Evolutionary conservation across 306 rosid species (phyloP).

Genomic region (Datisca glomerata): DNA sequence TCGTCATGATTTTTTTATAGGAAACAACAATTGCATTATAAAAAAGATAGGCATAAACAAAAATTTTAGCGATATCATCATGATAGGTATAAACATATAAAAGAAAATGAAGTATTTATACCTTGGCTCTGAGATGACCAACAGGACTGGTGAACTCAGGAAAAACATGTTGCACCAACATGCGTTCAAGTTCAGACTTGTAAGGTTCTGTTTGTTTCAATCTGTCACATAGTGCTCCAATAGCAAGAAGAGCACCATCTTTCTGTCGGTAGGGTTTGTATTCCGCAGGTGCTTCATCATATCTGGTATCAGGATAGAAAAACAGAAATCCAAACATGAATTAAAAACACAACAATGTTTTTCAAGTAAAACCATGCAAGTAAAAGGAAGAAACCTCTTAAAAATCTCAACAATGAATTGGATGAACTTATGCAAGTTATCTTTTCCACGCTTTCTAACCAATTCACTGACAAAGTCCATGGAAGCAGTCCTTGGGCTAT

Average conservation of each 20-base stretch:
- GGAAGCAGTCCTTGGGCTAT: slow-evolving; percentile 95
- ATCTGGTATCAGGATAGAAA: slow-evolving; percentile 28
- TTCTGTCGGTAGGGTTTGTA: slow-evolving; percentile 82
- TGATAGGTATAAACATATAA: slow-evolving; percentile 10
- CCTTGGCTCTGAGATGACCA: slow-evolving; percentile 99
- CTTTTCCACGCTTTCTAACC: slow-evolving; percentile 91
- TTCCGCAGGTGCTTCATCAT: slow-evolving; percentile 66
- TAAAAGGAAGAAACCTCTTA: slow-evolving; percentile 46
- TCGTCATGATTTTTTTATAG: too few species aligned
- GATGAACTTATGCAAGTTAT: slow-evolving; percentile 82
- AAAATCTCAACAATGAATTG: slow-evolving; percentile 74
- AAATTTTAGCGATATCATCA: neutral
- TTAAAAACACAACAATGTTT: too few species aligned
- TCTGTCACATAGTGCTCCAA: slow-evolving; percentile 95
- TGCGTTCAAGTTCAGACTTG: slow-evolving; percentile 87
- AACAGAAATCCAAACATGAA: too few species aligned
- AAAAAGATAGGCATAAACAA: too few species aligned
- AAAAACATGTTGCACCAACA: slow-evolving; percentile 96
- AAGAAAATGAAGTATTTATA: too few species aligned
- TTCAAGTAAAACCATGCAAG: too few species aligned
- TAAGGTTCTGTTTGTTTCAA: slow-evolving; percentile 90
- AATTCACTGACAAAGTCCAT: slow-evolving; percentile 97
- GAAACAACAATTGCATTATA: too few species aligned
- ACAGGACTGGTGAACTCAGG: slow-evolving; percentile 87
- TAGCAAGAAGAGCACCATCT: slow-evolving; percentile 97